Conservation (phyloP, 768 basidiomycete species). For the Xerocomellus chrysenteron region DNA sequence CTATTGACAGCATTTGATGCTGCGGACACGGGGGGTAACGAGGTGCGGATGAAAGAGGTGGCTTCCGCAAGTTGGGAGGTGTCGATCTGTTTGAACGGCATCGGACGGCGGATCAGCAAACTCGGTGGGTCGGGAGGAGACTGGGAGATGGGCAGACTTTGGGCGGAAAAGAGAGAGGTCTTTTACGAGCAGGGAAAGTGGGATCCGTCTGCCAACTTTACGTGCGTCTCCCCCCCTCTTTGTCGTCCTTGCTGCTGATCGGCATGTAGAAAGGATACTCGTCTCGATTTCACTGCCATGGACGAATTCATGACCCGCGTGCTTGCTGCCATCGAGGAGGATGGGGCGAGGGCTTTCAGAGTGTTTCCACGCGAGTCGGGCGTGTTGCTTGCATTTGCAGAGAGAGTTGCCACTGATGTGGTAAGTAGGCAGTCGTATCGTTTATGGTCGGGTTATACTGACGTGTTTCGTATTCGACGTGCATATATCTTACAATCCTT, state of each 20-base stretch:
- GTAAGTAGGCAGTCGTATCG: constrained; percentile 41
- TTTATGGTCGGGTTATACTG: constrained; percentile 1
- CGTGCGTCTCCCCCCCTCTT: constrained; percentile 41
- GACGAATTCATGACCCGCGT: constrained; percentile 81
- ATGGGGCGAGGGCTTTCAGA: constrained; percentile 78
- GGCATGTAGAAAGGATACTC: constrained; percentile 44
- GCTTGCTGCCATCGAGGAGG: constrained; percentile 60
- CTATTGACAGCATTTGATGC: constrained; percentile 86
- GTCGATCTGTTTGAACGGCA: constrained; percentile 48
- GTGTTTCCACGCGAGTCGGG: constrained; percentile 83
- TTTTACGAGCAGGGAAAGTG: constrained; percentile 85
- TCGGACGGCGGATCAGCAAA: constrained; percentile 12
- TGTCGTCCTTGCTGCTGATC: background rate
- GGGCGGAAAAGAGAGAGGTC: constrained; percentile 93
- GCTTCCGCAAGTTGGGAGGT: constrained; percentile 88
- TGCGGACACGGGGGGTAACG: constrained; percentile 75
- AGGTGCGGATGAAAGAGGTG: constrained; percentile 74
- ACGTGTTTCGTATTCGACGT: background rate
- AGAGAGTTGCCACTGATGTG: constrained; percentile 82
- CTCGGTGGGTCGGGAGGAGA: constrained; percentile 34
- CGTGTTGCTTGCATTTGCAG: constrained; percentile 80
- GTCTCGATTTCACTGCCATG: constrained; percentile 90
- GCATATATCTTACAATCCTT: background rate
- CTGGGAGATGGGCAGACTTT: constrained; percentile 93
- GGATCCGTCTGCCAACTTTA: constrained; percentile 81